A percentile compares a stretch with the other conserved stretches of the same genome.
Conservation (phyloP, 2,329 filamentous ascomycete genomes). For the Hymenoscyphus fraxineus region DNA sequence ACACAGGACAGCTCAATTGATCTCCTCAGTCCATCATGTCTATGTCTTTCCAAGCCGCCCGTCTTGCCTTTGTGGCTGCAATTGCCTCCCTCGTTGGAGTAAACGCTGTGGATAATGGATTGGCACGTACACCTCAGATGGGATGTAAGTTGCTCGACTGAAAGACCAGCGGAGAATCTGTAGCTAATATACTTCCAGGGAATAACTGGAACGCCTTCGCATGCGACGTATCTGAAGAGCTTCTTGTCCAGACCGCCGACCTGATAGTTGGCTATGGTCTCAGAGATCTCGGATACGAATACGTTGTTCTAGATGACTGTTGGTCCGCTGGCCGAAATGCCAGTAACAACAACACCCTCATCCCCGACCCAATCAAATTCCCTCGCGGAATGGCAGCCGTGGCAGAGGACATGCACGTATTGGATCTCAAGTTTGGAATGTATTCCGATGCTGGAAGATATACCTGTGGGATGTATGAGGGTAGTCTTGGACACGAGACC, state of each 20-base stretch:
- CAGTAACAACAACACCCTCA: constrained; percentile 41
- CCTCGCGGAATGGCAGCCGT: constrained; percentile 46
- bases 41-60: constrained; percentile 15
- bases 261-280: constrained; percentile 47
- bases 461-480: constrained; percentile 40
- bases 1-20: background rate
- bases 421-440: constrained; percentile 51
- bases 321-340: constrained; percentile 44
- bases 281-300: constrained; percentile 52
- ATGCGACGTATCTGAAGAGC: constrained; percentile 48
- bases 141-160: constrained; percentile 35
- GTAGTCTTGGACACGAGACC: constrained; percentile 47
- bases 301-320: constrained; percentile 54
- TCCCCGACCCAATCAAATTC: constrained; percentile 41
- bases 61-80: constrained; percentile 11
- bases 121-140: constrained; percentile 41
- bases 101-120: constrained; percentile 38
- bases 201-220: constrained; percentile 48
- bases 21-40: constrained; percentile 11
- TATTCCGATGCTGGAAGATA: constrained; percentile 46
- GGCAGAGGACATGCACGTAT: constrained; percentile 44
- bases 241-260: constrained; percentile 46
- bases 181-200: constrained; percentile 15
- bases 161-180: background rate
- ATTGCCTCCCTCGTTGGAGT: constrained; percentile 19